These are phyloP conservation scores for Mycena haematopus DNA, from an alignment of 768 basidiomycete genomes.

Conservation along the genomic window DNA sequence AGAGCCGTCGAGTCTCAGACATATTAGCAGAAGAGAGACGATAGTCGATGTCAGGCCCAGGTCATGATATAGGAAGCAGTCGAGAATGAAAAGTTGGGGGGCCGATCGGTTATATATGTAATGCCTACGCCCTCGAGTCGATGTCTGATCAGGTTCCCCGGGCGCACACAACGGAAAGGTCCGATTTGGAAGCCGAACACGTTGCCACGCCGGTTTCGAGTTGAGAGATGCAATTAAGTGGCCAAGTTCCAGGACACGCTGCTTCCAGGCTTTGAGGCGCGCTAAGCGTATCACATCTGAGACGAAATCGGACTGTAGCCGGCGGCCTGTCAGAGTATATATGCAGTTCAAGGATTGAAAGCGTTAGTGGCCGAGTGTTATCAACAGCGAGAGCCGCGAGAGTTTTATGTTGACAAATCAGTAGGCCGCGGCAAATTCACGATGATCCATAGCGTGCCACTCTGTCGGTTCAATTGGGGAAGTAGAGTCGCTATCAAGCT, in stretches of 20 bases:
- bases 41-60: constrained; percentile 46
- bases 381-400: neutral
- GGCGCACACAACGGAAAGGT: constrained; percentile 51
- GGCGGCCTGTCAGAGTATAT: neutral
- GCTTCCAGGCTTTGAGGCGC: constrained; percentile 30
- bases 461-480: constrained; percentile 11
- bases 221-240: constrained; percentile 26
- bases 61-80: constrained; percentile 61
- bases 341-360: constrained; percentile 6
- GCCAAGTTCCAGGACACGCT: constrained; percentile 39
- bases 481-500: neutral
- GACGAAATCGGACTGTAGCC: neutral
- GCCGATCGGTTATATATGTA: constrained; percentile 51
- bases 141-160: constrained; percentile 49
- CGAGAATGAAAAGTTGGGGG: constrained; percentile 47
- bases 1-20: constrained; percentile 75
- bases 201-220: constrained; percentile 49
- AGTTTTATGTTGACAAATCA: neutral
- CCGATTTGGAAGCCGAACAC: constrained; percentile 53
- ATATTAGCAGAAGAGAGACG: constrained; percentile 46
- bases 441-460: constrained; percentile 9
- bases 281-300: neutral
- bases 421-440: constrained; percentile 18
- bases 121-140: constrained; percentile 52
- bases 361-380: neutral